Conservation (phyloP, 345 rosid species). For the Euphorbia peplus region DNA sequence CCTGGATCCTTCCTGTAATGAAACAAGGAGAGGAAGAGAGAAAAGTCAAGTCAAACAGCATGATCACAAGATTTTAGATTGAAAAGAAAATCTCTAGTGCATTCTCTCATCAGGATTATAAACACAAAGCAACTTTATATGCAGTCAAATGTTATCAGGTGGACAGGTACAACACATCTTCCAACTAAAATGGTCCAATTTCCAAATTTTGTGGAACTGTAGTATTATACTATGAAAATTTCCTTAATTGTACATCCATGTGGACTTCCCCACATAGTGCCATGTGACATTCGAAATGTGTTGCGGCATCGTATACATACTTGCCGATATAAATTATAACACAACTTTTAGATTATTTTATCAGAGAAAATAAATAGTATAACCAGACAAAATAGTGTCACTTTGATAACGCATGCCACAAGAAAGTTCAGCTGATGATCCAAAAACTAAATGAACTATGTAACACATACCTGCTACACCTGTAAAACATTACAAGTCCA, state of each 20-base stretch:
- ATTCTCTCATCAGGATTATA: not conserved
- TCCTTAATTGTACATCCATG: not conserved
- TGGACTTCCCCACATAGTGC: not conserved
- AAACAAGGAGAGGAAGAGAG: conserved; percentile 3
- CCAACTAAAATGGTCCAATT: not conserved
- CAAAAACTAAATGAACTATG: not conserved
- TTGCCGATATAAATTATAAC: not conserved
- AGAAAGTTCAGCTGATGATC: conserved; percentile 7
- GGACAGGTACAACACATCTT: not conserved
- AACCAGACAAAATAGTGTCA: no score
- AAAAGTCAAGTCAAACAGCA: not conserved
- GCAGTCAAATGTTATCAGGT: not conserved
- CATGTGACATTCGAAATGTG: not conserved
- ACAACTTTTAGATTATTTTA: not conserved
- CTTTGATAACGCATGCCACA: no score
- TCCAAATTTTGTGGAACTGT: not conserved
- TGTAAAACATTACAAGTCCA: conserved; percentile 76
- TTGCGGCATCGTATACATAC: not conserved
- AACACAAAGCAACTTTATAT: not conserved
- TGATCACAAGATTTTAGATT: not conserved
- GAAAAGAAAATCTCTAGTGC: not conserved
- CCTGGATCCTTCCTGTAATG: conserved; percentile 92
- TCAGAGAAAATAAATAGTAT: not conserved
- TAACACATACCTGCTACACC: conserved; percentile 80
- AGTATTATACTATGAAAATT: not conserved